phyloP scores from a whole-genome alignment of 2,329 filamentous ascomycete species.

The Metarhizium brunneum region DNA sequence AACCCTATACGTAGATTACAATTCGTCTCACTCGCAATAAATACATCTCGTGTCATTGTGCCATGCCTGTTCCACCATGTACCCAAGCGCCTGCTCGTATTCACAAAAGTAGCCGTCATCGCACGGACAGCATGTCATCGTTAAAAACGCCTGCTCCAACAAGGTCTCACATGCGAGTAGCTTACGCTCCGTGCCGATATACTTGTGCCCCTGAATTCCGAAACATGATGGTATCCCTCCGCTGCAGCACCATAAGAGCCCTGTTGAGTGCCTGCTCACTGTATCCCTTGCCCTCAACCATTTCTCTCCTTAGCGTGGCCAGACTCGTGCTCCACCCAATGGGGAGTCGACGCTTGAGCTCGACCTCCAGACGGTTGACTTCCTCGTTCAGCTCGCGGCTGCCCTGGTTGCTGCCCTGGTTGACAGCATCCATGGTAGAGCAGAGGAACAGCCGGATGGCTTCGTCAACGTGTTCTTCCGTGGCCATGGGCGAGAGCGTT shows the following conservation, averaged over 20 bases:
- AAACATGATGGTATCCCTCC: conserved; percentile 79
- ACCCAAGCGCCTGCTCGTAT: background rate
- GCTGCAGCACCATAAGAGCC: conserved; percentile 75
- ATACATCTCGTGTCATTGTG: background rate
- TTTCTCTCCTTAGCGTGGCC: conserved; percentile 76
- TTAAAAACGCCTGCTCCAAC: background rate
- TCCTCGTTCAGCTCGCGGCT: conserved; percentile 89
- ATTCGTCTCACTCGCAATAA: background rate
- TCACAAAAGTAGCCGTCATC: background rate
- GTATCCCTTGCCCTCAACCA: conserved; percentile 86
- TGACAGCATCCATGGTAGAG: conserved; percentile 95
- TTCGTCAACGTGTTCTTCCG: conserved; percentile 89
- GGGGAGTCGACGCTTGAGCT: conserved; percentile 76
- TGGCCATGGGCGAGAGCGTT: conserved; percentile 74
- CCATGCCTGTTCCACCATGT: background rate
- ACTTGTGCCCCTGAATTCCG: conserved; percentile 68
- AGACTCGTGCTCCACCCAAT: conserved; percentile 94
- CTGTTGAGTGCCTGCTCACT: conserved; percentile 78
- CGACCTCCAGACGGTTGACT: conserved; percentile 75
- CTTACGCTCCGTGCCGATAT: conserved; percentile 60
- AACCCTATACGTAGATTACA: background rate
- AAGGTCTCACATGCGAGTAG: background rate
- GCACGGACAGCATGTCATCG: background rate
- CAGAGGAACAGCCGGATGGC: conserved; percentile 94
- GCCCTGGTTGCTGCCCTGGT: conserved; percentile 74